These are phyloP conservation scores for Stylonectria norvegica DNA, from an alignment of 2,329 filamentous ascomycete genomes.

Conservation along the genomic window DNA sequence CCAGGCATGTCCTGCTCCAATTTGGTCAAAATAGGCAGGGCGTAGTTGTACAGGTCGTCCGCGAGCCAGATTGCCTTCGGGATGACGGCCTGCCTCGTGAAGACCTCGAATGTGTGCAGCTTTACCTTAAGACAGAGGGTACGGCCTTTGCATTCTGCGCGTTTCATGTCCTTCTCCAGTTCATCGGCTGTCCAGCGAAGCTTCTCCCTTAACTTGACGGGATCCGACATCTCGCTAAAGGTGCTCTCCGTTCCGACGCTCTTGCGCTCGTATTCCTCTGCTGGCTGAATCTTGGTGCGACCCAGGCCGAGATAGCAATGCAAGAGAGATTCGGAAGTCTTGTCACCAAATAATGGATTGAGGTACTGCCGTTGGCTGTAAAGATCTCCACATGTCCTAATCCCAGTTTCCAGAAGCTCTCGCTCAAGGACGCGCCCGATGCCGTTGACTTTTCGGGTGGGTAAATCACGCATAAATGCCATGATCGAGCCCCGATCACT, in stretches of 20 bases:
- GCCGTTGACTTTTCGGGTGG: constrained; percentile 89
- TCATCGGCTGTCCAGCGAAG: constrained; percentile 79
- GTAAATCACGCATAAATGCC: constrained; percentile 78
- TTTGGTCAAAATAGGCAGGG: constrained; percentile 78
- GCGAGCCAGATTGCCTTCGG: constrained; percentile 69
- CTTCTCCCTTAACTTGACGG: constrained; percentile 67
- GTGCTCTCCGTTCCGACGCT: constrained; percentile 93
- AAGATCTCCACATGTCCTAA: constrained; percentile 86
- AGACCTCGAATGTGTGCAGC: constrained; percentile 87
- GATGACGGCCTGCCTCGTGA: constrained; percentile 74
- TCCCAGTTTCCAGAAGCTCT: constrained; percentile 80
- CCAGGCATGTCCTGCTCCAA: constrained; percentile 78
- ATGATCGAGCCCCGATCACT: constrained; percentile 73
- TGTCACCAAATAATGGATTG: constrained; percentile 80
- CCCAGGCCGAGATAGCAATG: constrained; percentile 83
- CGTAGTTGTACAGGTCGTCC: constrained; percentile 78
- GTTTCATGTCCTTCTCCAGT: constrained; percentile 77
- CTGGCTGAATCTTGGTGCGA: constrained; percentile 77
- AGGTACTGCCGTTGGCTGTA: constrained; percentile 72
- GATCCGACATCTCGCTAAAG: constrained; percentile 74
- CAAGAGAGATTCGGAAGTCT: constrained; percentile 82
- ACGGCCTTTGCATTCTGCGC: constrained; percentile 81
- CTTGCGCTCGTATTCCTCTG: constrained; percentile 87
- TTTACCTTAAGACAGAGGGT: constrained; percentile 92
- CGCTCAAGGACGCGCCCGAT: constrained; percentile 92